Evolutionary conservation across 208 protist genomes (phyloP), one percentile per base, ranked within the genome.

Genomic region (Trypanosoma scelopori): DNA sequence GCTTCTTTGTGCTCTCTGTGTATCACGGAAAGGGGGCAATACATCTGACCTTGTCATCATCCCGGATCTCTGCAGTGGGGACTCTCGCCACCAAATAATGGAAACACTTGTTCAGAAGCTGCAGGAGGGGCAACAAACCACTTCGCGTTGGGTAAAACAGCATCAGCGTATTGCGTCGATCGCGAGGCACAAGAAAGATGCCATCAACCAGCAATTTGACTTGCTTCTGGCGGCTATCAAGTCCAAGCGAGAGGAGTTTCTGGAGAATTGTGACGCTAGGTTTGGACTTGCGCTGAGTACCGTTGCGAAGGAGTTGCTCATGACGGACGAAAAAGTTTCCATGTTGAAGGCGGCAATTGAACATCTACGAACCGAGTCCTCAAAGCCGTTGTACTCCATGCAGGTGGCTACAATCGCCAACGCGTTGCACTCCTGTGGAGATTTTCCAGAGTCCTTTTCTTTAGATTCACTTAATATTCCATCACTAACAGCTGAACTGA

Each of bases 331-430:
- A 70, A 88, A 88, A 59, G 71, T 90, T 52, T 77, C 87, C 58
- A 74, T 95, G 37, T 57, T 95, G 18, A 51, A 62, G 16, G 84
- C 89, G 7, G 84, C 84, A n/a, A 73, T 78, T 15, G 78, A 89
- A 22, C 89, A 95, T 63, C 71, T 89, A 5, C 79, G 65, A 30
- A 70, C 74, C 1, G 89, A 91, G 39, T 52, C 35, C 18, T 65
- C 73, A 11, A 76, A 76, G 16, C 74, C 89, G 6, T 59, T 95
- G 23, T 91, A 89, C 67, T 90, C 89, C 3, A 87, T 94, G 79
- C 89, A 95, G 69, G 82, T 95, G 47, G 89, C 86, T 13, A 95
- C 89, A 20, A 81, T 95, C 27, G 89, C 89, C 0, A 83, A 91
- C 47, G 84, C 73, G 18, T 43, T 95, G 5, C 71, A 79, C 61